A percentile compares a stretch with the other conserved stretches of the same genome.
Conservation (phyloP, 768 basidiomycete species). For the Hypholoma fasciculare region DNA sequence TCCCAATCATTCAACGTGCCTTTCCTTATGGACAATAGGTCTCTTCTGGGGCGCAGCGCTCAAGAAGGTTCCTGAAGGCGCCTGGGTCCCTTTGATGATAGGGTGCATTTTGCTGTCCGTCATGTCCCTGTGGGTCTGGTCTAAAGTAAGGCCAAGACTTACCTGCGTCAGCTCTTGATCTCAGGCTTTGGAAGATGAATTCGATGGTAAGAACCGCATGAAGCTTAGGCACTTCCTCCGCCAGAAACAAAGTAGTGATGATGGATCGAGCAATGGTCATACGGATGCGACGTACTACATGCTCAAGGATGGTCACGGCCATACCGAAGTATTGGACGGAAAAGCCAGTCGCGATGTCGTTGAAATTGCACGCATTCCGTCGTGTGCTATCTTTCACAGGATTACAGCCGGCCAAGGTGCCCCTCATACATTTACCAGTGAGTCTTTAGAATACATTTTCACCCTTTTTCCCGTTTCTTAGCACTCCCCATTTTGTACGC, state of each 20-base stretch:
- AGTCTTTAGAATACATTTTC: neutral
- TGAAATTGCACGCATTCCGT: slow-evolving; percentile 42
- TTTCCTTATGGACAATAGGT: slow-evolving; percentile 14
- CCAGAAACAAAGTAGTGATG: slow-evolving; percentile 18
- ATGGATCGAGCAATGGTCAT: slow-evolving; percentile 13
- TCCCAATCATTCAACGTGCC: neutral
- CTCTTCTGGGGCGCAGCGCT: slow-evolving; percentile 68
- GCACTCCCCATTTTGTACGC: neutral
- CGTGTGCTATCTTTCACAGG: slow-evolving; percentile 61
- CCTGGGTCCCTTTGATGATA: slow-evolving; percentile 67
- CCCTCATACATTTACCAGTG: slow-evolving; percentile 63
- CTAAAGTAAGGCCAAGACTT: slow-evolving; percentile 34
- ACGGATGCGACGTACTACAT: slow-evolving; percentile 19
- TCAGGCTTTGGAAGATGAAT: slow-evolving; percentile 56
- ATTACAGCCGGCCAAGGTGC: slow-evolving; percentile 52
- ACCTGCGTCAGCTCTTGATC: too few relatives aligned
- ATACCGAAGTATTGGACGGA: slow-evolving; percentile 15
- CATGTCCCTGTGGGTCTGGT: slow-evolving; percentile 72
- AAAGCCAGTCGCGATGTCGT: slow-evolving; percentile 20
- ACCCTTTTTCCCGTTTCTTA: neutral
- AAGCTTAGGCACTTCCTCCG: slow-evolving; percentile 58
- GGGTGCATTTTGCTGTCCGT: slow-evolving; percentile 47
- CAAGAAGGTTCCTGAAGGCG: slow-evolving; percentile 65
- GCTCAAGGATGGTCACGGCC: slow-evolving; percentile 15
- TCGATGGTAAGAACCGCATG: slow-evolving; percentile 55